These are phyloP conservation scores for Raddia guianensis DNA, from an alignment of 176 grass and related monocot species.

Conservation along the genomic window DNA sequence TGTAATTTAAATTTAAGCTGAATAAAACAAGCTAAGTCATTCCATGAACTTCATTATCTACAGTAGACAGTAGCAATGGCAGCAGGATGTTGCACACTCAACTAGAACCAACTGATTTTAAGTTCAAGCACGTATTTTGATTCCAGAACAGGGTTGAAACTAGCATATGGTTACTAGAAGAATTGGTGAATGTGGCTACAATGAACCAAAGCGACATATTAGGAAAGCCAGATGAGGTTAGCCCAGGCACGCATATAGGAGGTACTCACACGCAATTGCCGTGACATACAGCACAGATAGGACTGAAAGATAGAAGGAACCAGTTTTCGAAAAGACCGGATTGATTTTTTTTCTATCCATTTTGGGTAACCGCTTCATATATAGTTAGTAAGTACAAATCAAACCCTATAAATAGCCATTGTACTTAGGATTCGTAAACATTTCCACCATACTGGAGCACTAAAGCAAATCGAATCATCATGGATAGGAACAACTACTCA, in stretches of 20 bases:
- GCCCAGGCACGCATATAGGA: background rate
- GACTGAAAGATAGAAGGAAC: constrained; percentile 2
- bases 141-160: constrained; percentile 8
- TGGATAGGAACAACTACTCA: background rate
- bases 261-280: background rate
- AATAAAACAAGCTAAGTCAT: constrained; percentile 20
- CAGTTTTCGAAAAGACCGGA: constrained; percentile 10
- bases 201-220: background rate
- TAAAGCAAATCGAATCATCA: constrained; percentile 8
- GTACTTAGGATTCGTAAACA: background rate
- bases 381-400: constrained; percentile 15
- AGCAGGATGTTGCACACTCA: constrained; percentile 2
- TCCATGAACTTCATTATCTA: constrained; percentile 17
- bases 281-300: background rate
- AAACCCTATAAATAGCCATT: background rate
- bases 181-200: background rate
- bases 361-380: background rate
- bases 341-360: background rate
- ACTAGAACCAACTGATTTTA: background rate
- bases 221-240: constrained; percentile 2
- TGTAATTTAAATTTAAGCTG: too few relatives aligned
- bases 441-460: constrained; percentile 5
- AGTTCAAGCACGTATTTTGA: background rate
- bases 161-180: constrained; percentile 10
- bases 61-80: background rate